phyloP scores from a whole-genome alignment of 2,329 filamentous ascomycete species.

The Sporothrix mexicana region DNA sequence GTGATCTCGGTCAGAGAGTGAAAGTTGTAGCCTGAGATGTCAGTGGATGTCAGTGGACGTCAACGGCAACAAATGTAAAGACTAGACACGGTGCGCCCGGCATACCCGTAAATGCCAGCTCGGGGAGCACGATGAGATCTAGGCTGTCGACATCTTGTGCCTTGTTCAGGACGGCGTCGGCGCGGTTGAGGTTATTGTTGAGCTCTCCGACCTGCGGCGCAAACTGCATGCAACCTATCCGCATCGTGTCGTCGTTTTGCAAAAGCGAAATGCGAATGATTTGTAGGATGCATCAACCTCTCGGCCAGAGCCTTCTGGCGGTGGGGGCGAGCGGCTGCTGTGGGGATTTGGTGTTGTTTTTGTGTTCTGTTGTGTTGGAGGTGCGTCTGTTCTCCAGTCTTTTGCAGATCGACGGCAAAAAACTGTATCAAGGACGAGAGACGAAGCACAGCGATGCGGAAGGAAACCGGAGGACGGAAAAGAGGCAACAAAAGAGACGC shows the following conservation, averaged over 20 bases:
- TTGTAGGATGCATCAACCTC: not conserved
- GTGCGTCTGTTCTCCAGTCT: too few species aligned
- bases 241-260: conserved; percentile 39
- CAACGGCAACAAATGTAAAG: not conserved
- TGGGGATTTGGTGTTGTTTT: too few species aligned
- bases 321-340: too few species aligned
- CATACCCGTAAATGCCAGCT: conserved; percentile 75
- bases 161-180: conserved; percentile 65
- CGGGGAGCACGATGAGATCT: conserved; percentile 75
- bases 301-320: not conserved
- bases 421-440: too few species aligned
- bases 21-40: conserved; percentile 74
- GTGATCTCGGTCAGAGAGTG: conserved; percentile 69
- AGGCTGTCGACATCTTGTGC: conserved; percentile 63
- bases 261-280: too few species aligned
- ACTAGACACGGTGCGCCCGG: conserved; percentile 19
- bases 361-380: too few species aligned
- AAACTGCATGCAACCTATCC: conserved; percentile 67
- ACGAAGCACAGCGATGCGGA: too few species aligned
- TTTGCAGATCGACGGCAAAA: too few species aligned
- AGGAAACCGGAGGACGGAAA: not conserved
- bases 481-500: not conserved
- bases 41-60: not conserved
- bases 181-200: conserved; percentile 71
- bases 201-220: conserved; percentile 72